These are phyloP conservation scores for Phlebiopsis gigantea DNA, from an alignment of 768 basidiomycete genomes.

Conservation along the genomic window DNA sequence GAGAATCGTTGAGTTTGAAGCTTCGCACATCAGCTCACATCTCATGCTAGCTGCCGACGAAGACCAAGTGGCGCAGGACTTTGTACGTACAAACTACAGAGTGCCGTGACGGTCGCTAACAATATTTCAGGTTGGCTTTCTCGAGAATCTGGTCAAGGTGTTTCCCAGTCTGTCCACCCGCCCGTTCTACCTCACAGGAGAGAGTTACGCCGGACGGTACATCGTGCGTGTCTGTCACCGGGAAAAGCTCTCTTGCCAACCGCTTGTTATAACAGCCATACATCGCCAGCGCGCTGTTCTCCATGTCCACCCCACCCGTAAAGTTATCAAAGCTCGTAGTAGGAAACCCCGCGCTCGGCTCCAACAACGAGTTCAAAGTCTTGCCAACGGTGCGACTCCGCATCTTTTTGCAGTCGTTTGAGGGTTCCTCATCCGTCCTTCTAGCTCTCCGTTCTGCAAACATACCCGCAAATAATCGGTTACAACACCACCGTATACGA, in stretches of 20 bases:
- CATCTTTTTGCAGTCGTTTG: neutral
- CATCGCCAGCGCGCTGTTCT: conserved; percentile 69
- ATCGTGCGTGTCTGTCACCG: conserved; percentile 36
- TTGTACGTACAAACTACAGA: conserved; percentile 30
- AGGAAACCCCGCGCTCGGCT: conserved; percentile 59
- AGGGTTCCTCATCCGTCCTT: neutral
- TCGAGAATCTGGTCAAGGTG: conserved; percentile 66
- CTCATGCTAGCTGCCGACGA: conserved; percentile 32
- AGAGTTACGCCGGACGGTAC: conserved; percentile 72
- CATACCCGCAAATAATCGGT: conserved; percentile 71
- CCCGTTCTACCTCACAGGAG: conserved; percentile 65
- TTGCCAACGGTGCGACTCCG: conserved; percentile 43
- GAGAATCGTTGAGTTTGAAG: too few relatives aligned
- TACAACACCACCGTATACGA: conserved; percentile 63
- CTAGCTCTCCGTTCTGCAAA: conserved; percentile 56
- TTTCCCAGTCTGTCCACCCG: conserved; percentile 65
- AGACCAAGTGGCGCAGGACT: conserved; percentile 56
- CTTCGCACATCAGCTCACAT: neutral
- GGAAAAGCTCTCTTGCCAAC: neutral
- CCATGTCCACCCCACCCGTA: conserved; percentile 57
- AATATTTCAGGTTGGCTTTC: conserved; percentile 55
- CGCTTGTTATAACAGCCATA: conserved; percentile 48
- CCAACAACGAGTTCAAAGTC: conserved; percentile 44
- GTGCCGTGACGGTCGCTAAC: neutral
- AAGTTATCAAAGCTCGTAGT: conserved; percentile 64